A percentile compares a stretch with the other conserved stretches of the same genome.
These are phyloP conservation scores for Bruguiera sexangula DNA, from an alignment of 345 rosid species.

Conservation along the genomic window DNA sequence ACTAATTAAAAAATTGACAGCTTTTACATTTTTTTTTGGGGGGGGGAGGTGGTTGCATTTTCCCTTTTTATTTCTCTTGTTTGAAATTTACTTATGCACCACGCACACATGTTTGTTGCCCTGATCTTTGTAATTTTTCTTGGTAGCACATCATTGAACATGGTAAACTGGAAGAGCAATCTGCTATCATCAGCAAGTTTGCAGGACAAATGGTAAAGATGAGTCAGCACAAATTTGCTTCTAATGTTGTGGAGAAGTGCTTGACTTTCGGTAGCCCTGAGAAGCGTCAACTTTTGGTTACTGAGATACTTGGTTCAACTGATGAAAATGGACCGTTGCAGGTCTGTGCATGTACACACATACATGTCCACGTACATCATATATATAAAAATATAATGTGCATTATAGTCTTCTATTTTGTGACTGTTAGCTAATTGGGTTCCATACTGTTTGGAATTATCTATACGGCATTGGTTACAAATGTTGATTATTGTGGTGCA, in stretches of 20 bases:
- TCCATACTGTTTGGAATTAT: too few species aligned
- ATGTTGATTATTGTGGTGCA: too few species aligned
- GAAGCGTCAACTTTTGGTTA: slow-evolving; percentile 77
- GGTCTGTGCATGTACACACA: slow-evolving; percentile 32
- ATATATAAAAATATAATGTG: too few species aligned
- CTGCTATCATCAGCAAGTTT: slow-evolving; percentile 72
- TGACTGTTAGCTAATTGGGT: too few species aligned
- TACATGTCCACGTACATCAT: too few species aligned
- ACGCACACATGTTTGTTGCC: background rate
- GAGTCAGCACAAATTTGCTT: slow-evolving; percentile 99
- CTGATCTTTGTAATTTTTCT: slow-evolving; percentile 18
- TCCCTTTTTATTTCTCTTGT: background rate
- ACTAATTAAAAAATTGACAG: background rate
- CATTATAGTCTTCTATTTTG: too few species aligned
- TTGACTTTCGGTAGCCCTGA: slow-evolving; percentile 74
- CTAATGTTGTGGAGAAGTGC: slow-evolving; percentile 89
- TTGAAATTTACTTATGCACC: background rate
- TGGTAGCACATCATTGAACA: slow-evolving; percentile 85
- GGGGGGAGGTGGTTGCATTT: background rate
- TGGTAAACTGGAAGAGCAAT: slow-evolving; percentile 73
- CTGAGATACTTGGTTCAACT: slow-evolving; percentile 86
- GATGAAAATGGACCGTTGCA: slow-evolving; percentile 97
- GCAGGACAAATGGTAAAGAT: slow-evolving; percentile 90
- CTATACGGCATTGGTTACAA: too few species aligned
- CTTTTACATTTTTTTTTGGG: background rate